Conservation (phyloP, 2,329 filamentous ascomycete genomes). For the Alternaria longipes region DNA sequence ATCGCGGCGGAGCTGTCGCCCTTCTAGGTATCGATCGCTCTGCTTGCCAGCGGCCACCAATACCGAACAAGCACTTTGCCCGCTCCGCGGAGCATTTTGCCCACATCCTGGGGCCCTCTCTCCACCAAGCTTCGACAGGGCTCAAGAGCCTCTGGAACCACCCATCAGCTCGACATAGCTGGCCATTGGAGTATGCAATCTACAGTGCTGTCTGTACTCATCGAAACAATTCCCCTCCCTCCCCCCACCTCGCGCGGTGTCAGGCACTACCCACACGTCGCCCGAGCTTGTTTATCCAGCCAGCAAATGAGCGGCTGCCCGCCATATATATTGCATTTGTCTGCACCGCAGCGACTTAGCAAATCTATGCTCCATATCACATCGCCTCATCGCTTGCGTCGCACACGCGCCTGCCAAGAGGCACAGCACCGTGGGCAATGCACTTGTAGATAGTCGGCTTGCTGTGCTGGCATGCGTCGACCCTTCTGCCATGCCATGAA, state of each 20-base stretch:
- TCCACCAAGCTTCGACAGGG: not conserved
- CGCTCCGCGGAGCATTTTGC: slow-evolving; percentile 18
- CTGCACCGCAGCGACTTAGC: slow-evolving; percentile 20
- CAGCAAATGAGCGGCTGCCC: slow-evolving; percentile 18
- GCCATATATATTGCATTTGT: slow-evolving; percentile 18
- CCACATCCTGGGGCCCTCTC: slow-evolving; percentile 11
- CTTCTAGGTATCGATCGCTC: not conserved
- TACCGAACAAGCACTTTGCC: slow-evolving; percentile 12
- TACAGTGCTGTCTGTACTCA: not conserved
- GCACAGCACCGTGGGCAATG: slow-evolving; percentile 5
- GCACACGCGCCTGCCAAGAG: slow-evolving; percentile 17
- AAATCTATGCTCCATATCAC: slow-evolving; percentile 20
- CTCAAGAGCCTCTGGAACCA: slow-evolving; percentile 1
- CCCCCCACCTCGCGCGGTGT: not conserved
- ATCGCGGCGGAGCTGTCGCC: not conserved
- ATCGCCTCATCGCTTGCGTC: slow-evolving; percentile 17
- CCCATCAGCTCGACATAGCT: slow-evolving; percentile 1
- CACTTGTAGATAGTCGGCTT: slow-evolving; percentile 2
- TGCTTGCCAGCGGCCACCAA: slow-evolving; percentile 21
- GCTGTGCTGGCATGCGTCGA: slow-evolving; percentile 17
- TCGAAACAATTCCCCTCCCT: too few relatives aligned
- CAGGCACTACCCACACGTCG: not conserved
- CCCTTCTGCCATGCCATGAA: not conserved
- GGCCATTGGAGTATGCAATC: not conserved
- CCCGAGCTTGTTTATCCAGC: slow-evolving; percentile 17